Conservation (phyloP, 371 early-diverging fungal genomes). For the Synchytrium microbalum region DNA sequence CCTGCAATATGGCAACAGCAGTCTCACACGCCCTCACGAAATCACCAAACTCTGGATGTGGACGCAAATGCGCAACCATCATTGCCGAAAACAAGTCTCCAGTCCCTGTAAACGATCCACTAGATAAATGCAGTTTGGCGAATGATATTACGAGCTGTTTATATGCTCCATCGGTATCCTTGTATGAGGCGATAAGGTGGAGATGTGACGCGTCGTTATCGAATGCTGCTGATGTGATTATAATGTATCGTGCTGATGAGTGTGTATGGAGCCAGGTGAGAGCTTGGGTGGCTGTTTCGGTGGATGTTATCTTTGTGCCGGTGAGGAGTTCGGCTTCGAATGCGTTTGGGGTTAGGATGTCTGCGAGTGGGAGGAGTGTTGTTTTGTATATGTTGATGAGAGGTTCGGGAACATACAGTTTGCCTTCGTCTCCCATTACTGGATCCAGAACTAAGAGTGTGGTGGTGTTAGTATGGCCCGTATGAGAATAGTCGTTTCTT, state of each 20-base stretch:
- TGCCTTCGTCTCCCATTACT: slow-evolving; percentile 86
- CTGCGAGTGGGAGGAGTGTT: slow-evolving; percentile 54
- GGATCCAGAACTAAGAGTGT: slow-evolving; percentile 72
- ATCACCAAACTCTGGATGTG: background rate
- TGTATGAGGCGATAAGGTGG: slow-evolving; percentile 23
- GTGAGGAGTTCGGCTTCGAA: slow-evolving; percentile 81
- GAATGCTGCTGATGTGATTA: slow-evolving; percentile 59
- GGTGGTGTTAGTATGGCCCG: background rate
- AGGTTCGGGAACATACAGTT: slow-evolving; percentile 74
- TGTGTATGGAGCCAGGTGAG: slow-evolving; percentile 53
- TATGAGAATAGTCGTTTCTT: too few relatives aligned
- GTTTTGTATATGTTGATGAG: slow-evolving; percentile 70
- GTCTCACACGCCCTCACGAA: background rate
- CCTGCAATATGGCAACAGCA: background rate
- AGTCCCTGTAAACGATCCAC: slow-evolving; percentile 81
- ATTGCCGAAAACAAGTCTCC: slow-evolving; percentile 83
- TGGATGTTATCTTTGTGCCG: slow-evolving; percentile 44
- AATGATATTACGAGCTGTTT: slow-evolving; percentile 59
- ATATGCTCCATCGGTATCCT: slow-evolving; percentile 19
- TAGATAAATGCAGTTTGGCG: slow-evolving; percentile 45
- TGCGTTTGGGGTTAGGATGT: slow-evolving; percentile 84
- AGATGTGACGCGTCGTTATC: slow-evolving; percentile 3
- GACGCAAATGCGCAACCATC: slow-evolving; percentile 51
- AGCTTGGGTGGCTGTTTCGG: slow-evolving; percentile 43
- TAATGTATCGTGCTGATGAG: slow-evolving; percentile 57